These are phyloP conservation scores for Atkinsonella texensis DNA, from an alignment of 2,329 filamentous ascomycete species.

Conservation along the genomic window DNA sequence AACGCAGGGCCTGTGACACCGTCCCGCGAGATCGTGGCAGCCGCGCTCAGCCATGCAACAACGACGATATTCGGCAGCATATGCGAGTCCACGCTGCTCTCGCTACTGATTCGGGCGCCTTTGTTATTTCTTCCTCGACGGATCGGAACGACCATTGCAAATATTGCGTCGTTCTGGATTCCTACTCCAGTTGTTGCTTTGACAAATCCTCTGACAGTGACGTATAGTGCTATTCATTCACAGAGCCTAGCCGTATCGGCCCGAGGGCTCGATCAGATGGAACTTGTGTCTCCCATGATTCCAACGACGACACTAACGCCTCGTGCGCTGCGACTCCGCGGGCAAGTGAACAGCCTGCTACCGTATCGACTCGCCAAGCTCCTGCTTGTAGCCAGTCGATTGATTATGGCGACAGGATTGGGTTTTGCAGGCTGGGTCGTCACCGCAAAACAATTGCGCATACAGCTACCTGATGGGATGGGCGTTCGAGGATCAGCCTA, in stretches of 20 bases:
- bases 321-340: constrained; percentile 32
- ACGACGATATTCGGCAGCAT: constrained; percentile 89
- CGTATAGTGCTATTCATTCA: constrained; percentile 88
- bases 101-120: constrained; percentile 71
- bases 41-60: constrained; percentile 68
- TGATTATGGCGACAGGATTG: constrained; percentile 80
- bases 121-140: constrained; percentile 72
- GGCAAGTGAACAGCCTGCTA: constrained; percentile 46
- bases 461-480: constrained; percentile 41
- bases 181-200: constrained; percentile 76
- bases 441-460: constrained; percentile 65
- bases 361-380: constrained; percentile 88
- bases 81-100: constrained; percentile 72
- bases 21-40: constrained; percentile 68
- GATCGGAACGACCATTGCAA: constrained; percentile 49
- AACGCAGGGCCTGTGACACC: constrained; percentile 66
- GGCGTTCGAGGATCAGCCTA: constrained; percentile 72
- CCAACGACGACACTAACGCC: constrained; percentile 62
- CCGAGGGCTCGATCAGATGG: constrained; percentile 67
- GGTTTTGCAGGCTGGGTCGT: constrained; percentile 96
- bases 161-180: constrained; percentile 67
- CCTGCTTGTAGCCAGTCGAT: constrained; percentile 77
- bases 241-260: constrained; percentile 69
- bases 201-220: constrained; percentile 84
- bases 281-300: constrained; percentile 61